phyloP scores from a whole-genome alignment of 2,329 filamentous ascomycete species.

The Amphichorda felina region DNA sequence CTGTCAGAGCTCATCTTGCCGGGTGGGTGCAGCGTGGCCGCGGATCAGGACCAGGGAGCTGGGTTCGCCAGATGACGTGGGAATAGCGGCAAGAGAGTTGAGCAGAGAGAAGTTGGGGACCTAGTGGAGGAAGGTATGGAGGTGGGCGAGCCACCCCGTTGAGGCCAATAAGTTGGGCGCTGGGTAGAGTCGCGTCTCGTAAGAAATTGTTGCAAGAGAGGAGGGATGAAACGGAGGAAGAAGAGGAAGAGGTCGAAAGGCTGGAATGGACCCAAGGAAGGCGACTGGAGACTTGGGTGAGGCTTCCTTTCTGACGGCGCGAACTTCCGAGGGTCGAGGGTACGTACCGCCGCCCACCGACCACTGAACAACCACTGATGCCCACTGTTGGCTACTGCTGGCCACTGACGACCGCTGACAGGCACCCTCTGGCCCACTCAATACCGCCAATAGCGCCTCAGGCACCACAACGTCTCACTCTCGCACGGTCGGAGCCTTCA shows the following conservation, averaged over 20 bases:
- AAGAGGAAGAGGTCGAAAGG: slow-evolving; percentile 1
- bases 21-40: not conserved
- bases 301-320: slow-evolving; percentile 2
- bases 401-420: too few relatives aligned
- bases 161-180: not conserved
- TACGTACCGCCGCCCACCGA: not conserved
- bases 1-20: slow-evolving; percentile 37
- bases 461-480: not conserved
- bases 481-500: not conserved
- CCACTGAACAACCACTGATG: not conserved
- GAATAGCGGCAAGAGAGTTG: not conserved
- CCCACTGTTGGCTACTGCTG: too few relatives aligned
- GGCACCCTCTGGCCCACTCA: too few relatives aligned
- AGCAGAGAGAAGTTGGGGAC: not conserved
- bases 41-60: not conserved
- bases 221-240: not conserved
- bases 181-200: not conserved
- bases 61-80: slow-evolving; percentile 2
- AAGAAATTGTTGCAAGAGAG: not conserved
- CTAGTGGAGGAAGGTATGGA: not conserved
- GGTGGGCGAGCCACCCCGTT: slow-evolving; percentile 4
- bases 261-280: slow-evolving; percentile 2
- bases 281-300: slow-evolving; percentile 1
- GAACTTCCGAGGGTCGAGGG: slow-evolving; percentile 3
- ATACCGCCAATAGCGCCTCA: too few relatives aligned